phyloP scores from a whole-genome alignment of 768 basidiomycete species.

The Leccinellum luteum region DNA sequence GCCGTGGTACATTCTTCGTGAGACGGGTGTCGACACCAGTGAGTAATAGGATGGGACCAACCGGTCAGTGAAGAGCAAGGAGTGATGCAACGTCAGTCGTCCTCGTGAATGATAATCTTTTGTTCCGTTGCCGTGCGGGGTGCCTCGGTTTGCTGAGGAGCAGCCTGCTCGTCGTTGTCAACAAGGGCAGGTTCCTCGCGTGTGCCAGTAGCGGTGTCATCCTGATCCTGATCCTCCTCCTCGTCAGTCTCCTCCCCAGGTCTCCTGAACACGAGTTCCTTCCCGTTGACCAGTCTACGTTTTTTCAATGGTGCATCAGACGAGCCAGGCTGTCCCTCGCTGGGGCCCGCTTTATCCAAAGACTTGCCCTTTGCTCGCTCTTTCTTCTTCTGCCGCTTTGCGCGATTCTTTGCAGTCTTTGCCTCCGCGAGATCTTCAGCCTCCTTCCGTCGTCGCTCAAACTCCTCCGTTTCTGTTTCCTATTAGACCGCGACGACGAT shows the following conservation, averaged over 20 bases:
- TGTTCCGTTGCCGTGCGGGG: constrained; percentile 32
- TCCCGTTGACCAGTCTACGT: constrained; percentile 74
- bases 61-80: not conserved
- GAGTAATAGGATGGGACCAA: not conserved
- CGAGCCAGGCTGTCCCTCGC: constrained; percentile 21
- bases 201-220: not conserved
- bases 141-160: constrained; percentile 5
- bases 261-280: constrained; percentile 58
- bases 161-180: constrained; percentile 3
- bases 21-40: not conserved
- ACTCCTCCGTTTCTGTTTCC: constrained; percentile 73
- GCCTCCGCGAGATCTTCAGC: constrained; percentile 71
- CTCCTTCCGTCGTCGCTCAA: constrained; percentile 69
- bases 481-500: constrained; percentile 30
- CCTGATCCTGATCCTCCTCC: constrained; percentile 41
- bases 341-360: constrained; percentile 27
- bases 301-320: constrained; percentile 64
- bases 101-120: constrained; percentile 50
- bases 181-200: constrained; percentile 1
- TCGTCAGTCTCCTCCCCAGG: constrained; percentile 52
- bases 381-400: constrained; percentile 93
- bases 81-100: constrained; percentile 35
- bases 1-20: not conserved
- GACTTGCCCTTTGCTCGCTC: constrained; percentile 54
- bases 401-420: constrained; percentile 94